These are phyloP conservation scores for Cucurbita moschata DNA, from an alignment of 306 rosid genomes.

Conservation along the genomic window DNA sequence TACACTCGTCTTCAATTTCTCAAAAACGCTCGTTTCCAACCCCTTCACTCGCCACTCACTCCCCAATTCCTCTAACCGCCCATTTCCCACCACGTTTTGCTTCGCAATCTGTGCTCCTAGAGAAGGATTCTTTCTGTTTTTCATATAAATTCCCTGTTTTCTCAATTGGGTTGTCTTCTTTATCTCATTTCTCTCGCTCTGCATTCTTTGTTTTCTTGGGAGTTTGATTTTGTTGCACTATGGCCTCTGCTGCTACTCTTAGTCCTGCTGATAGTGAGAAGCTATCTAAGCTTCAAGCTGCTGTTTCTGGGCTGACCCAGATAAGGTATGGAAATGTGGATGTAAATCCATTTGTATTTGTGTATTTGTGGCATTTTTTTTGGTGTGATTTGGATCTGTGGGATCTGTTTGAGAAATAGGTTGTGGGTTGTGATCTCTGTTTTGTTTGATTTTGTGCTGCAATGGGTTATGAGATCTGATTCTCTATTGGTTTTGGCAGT, in stretches of 20 bases:
- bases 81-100: neutral
- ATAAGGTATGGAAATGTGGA: conserved; percentile 42
- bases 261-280: conserved; percentile 32
- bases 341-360: neutral
- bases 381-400: neutral
- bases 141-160: neutral
- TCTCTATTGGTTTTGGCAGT: conserved; percentile 22
- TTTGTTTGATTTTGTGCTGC: neutral
- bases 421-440: neutral
- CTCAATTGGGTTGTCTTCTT: neutral
- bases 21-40: neutral
- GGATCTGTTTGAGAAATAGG: neutral
- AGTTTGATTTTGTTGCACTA: neutral
- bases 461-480: conserved; percentile 9
- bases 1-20: neutral
- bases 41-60: neutral
- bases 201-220: neutral
- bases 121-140: neutral
- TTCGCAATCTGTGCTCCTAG: neutral
- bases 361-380: neutral
- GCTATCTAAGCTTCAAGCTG: conserved; percentile 46
- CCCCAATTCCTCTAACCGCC: neutral
- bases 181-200: neutral
- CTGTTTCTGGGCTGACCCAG: conserved; percentile 52
- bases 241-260: conserved; percentile 47